Percentiles rank a stretch among this genome's conserved stretches.
phyloP scores from a whole-genome alignment of 192 early-diverging fungal genomes.

The Kickxella alabastrina region DNA sequence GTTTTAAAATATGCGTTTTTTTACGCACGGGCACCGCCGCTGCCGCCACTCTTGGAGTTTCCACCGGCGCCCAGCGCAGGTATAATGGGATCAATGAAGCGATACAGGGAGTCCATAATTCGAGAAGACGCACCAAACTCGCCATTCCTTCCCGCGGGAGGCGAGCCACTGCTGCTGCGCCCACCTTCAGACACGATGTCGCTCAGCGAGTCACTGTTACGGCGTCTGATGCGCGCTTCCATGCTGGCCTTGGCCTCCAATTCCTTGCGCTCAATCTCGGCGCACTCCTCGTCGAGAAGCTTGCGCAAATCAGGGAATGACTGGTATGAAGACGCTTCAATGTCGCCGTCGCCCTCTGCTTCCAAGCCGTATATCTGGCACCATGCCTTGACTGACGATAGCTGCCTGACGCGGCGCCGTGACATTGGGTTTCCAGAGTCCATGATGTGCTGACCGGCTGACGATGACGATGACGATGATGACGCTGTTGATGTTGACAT shows the following conservation, averaged over 20 bases:
- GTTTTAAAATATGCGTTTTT: too few species aligned
- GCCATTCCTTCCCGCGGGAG: conserved; percentile 6
- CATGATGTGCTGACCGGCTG: not conserved
- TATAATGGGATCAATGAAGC: conserved; percentile 40
- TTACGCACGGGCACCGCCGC: too few species aligned
- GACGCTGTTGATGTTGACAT: conserved; percentile 1
- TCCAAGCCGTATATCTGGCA: conserved; percentile 41
- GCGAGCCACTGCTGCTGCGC: conserved; percentile 2
- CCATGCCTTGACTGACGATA: conserved; percentile 45
- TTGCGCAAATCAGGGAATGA: conserved; percentile 48
- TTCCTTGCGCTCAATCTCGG: conserved; percentile 48
- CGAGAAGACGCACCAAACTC: conserved; percentile 10
- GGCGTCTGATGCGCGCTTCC: conserved; percentile 31
- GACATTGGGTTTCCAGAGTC: conserved; percentile 7
- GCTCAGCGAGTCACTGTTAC: conserved; percentile 42
- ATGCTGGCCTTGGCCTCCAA: conserved; percentile 27
- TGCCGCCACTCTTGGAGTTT: conserved; percentile 8
- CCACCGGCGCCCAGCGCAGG: conserved; percentile 11
- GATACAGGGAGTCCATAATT: conserved; percentile 40
- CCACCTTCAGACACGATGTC: conserved; percentile 20
- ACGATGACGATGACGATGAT: not conserved
- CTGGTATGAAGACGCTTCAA: conserved; percentile 34
- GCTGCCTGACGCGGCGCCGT: conserved; percentile 41
- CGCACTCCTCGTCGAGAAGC: conserved; percentile 44
- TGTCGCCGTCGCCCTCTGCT: conserved; percentile 20